Evolutionary conservation across 2,329 filamentous ascomycete species (phyloP).

Genomic region (Biscogniauxia sp.): DNA sequence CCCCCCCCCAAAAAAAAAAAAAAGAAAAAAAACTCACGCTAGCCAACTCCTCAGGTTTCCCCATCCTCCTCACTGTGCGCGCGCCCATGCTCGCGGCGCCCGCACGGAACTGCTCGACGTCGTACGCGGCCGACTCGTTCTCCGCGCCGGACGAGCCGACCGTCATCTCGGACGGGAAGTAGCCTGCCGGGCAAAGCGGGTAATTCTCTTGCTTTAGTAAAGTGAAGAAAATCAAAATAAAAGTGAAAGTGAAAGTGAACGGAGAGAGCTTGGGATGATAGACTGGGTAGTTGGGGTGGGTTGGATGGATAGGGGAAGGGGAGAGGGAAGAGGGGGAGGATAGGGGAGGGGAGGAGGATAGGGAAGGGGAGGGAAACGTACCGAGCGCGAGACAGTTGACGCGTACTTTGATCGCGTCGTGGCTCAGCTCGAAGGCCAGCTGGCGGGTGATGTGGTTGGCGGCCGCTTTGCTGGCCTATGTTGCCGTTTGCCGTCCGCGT

Average conservation of each 20-base stretch:
- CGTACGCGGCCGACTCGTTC: slow-evolving; percentile 20
- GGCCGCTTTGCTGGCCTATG: slow-evolving; percentile 26
- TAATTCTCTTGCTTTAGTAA: too few relatives aligned
- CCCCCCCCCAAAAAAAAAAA: too few relatives aligned
- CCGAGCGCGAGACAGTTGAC: slow-evolving; percentile 29
- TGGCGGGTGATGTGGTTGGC: slow-evolving; percentile 26
- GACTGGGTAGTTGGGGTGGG: not conserved
- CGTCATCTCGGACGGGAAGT: slow-evolving; percentile 31
- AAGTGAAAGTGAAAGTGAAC: too few relatives aligned
- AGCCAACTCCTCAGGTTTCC: slow-evolving; percentile 24
- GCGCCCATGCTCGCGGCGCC: slow-evolving; percentile 17
- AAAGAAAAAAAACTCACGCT: slow-evolving; percentile 20
- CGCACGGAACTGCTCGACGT: slow-evolving; percentile 14
- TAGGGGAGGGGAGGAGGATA: not conserved
- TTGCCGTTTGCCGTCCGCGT: not conserved
- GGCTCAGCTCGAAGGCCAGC: slow-evolving; percentile 27
- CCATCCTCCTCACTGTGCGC: slow-evolving; percentile 25
- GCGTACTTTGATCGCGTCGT: slow-evolving; percentile 28
- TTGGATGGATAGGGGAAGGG: not conserved
- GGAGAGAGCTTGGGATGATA: too few relatives aligned
- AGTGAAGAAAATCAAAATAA: too few relatives aligned
- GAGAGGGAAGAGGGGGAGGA: not conserved
- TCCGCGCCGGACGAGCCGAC: slow-evolving; percentile 18
- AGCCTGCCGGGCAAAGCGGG: slow-evolving; percentile 14
- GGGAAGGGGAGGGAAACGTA: slow-evolving; percentile 3